Base-by-base conservation (phyloP, 257 asterid genomes). In the Prunella vulgaris region DNA sequence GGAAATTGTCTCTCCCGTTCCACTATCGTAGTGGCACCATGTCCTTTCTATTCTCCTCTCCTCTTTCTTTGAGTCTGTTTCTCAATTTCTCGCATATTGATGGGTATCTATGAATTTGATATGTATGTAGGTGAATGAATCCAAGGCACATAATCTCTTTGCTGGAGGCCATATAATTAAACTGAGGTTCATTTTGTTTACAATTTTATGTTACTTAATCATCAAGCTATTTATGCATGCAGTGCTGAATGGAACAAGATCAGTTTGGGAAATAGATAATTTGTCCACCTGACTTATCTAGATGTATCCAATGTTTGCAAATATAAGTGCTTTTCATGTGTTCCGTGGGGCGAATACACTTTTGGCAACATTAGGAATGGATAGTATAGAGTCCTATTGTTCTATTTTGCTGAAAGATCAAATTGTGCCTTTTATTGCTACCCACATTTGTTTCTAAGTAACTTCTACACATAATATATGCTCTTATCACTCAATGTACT, bases 91-190 rank as follows among this genome's bases (percentile, higher is more conserved):
- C 21, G 52, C 61, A 46, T 75, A 27, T 64, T 17, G 48, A 60
- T 27, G 44, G 37, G 38, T 59, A 18, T 66, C 60, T 46, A 24
- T 35, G 67, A 62, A 42, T 66, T 32, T 28, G 66, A 24, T 61
- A 77, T 76, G 61, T 58, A 32, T 60, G 14, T 53, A 90, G 99
- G 95, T 90, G 77, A 90, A 90, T 82, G 87, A 82, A 70, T 80
- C 95, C 75, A 88, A 77, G 84, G 95, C 81, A 52, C 35, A 61
- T 80, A 77, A 74, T 81, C 84, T 93, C 66, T 77, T 86, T 57
- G 62, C 82, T 69, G 84, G 93, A 25, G 84, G 81, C 74, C 91
- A 80, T 83, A 81, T 77, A 70, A 76, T 93, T 58, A 93, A 71
- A 78, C 60, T 93, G 74, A 93, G 99, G 99, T 89, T 66, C 32